A percentile compares a stretch with the other conserved stretches of the same genome.
These are phyloP conservation scores for Moesziomyces globuligerus DNA, from an alignment of 1,284 basidiomycete species.

Conservation along the genomic window DNA sequence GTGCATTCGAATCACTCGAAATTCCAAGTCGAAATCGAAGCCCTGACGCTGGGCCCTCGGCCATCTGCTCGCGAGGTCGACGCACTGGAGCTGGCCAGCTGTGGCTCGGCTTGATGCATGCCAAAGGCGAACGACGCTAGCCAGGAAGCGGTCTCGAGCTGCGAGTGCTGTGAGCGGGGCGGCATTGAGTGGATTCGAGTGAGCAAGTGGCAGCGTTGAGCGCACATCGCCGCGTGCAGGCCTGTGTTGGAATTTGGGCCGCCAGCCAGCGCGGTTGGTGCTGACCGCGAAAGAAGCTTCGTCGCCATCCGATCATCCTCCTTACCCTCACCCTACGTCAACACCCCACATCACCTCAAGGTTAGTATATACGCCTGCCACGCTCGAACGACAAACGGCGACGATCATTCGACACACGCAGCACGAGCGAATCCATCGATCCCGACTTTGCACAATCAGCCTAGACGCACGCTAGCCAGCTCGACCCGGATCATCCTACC, in stretches of 20 bases:
- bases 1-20: neutral
- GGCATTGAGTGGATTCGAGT: neutral
- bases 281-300: conserved; percentile 34
- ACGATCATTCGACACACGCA: conserved; percentile 10
- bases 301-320: conserved; percentile 41
- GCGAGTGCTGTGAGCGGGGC: neutral
- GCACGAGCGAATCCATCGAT: conserved; percentile 14
- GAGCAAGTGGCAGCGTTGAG: neutral
- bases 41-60: too few relatives aligned
- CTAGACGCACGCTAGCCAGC: neutral
- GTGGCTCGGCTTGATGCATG: too few relatives aligned
- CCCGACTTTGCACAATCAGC: neutral
- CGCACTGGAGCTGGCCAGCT: too few relatives aligned
- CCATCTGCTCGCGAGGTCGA: too few relatives aligned
- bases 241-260: neutral
- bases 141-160: too few relatives aligned
- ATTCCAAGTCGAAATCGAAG: neutral
- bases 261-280: conserved; percentile 1
- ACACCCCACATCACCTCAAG: conserved; percentile 48
- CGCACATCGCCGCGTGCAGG: conserved; percentile 11
- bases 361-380: conserved; percentile 37
- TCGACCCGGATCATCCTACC: neutral
- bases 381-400: conserved; percentile 10
- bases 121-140: too few relatives aligned
- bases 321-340: conserved; percentile 49